Conservation (phyloP, 768 basidiomycete species). For the Boletales sp. region DNA sequence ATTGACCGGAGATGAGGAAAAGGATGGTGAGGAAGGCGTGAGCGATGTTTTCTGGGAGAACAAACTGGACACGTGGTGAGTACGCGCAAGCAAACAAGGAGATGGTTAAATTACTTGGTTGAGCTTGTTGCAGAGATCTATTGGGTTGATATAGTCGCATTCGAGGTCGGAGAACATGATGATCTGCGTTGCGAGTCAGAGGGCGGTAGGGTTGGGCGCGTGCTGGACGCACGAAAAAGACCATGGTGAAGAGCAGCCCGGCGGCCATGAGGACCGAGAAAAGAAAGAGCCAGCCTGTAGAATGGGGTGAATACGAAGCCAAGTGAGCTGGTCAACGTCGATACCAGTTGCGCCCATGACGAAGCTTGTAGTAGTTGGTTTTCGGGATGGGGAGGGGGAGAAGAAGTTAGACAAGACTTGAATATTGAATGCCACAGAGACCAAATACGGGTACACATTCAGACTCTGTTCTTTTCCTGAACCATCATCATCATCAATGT, state of each 20-base stretch:
- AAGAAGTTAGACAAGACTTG: too few relatives aligned
- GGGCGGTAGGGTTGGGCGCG: background rate
- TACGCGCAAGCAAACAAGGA: too few relatives aligned
- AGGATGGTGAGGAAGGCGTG: conserved; percentile 88
- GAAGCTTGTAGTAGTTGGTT: conserved; percentile 4
- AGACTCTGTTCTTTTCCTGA: background rate
- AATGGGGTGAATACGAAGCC: background rate
- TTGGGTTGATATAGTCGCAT: conserved; percentile 99
- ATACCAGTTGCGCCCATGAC: conserved; percentile 43
- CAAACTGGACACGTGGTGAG: conserved; percentile 60
- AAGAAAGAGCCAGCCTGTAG: conserved; percentile 90
- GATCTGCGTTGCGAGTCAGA: conserved; percentile 53
- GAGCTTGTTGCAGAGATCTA: conserved; percentile 99
- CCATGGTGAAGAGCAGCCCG: conserved; percentile 95
- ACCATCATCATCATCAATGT: conserved; percentile 26
- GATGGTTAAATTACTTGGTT: conserved; percentile 65
- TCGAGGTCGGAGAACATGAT: conserved; percentile 99
- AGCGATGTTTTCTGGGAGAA: conserved; percentile 92
- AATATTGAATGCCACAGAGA: background rate
- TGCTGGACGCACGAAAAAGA: conserved; percentile 85
- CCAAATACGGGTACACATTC: conserved; percentile 27
- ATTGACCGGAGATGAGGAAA: conserved; percentile 96
- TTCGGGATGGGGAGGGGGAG: background rate
- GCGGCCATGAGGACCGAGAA: conserved; percentile 96
- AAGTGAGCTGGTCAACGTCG: conserved; percentile 12